These are phyloP conservation scores for Thuidium tamariscinum DNA, from an alignment of 225 moss, liverwort and hornwort species.

Conservation along the genomic window DNA sequence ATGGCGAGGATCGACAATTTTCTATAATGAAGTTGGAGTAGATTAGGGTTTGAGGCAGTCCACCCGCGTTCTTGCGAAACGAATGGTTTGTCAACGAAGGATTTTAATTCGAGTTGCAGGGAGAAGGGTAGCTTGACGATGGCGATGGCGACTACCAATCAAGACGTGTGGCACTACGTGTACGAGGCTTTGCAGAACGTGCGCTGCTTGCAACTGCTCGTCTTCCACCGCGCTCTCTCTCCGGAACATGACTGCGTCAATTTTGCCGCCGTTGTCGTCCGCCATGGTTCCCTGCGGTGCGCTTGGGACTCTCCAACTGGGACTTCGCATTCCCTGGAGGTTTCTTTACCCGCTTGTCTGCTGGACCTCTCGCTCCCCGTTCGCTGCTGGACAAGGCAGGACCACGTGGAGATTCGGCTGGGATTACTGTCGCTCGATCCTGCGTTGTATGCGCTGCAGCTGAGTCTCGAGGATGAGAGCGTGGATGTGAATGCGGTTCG, in stretches of 20 bases:
- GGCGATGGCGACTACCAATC: not conserved
- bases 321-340: conserved; percentile 8
- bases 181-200: conserved; percentile 35
- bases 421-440: conserved; percentile 56
- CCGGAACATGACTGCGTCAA: conserved; percentile 11
- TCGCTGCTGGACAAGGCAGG: conserved; percentile 26
- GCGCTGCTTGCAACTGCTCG: conserved; percentile 22
- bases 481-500: not conserved
- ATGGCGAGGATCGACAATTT: not conserved
- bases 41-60: not conserved
- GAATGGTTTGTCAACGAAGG: not conserved
- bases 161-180: conserved; percentile 10
- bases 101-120: not conserved
- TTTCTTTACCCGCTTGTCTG: conserved; percentile 61
- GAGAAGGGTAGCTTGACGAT: not conserved
- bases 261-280: conserved; percentile 2
- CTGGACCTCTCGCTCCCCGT: conserved; percentile 62
- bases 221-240: conserved; percentile 27
- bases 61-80: not conserved
- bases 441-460: conserved; percentile 9
- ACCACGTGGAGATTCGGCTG: conserved; percentile 73
- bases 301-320: conserved; percentile 23
- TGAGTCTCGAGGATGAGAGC: conserved; percentile 7
- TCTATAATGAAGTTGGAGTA: not conserved
- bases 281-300: conserved; percentile 31